phyloP scores from a whole-genome alignment of 2,329 filamentous ascomycete genomes.

The Beauveria australis region DNA sequence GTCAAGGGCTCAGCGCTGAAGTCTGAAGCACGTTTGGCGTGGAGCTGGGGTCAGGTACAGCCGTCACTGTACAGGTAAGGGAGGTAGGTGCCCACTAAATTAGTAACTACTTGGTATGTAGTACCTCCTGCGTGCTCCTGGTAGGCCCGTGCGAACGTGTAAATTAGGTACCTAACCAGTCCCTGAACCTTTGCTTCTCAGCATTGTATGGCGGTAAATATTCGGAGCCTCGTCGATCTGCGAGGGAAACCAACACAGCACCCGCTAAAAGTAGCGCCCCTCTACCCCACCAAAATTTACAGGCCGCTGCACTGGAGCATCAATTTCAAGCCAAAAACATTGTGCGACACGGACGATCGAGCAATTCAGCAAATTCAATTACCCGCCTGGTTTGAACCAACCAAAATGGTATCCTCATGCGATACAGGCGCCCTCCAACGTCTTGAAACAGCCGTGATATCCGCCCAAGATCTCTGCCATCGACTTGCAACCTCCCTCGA shows the following conservation, averaged over 20 bases:
- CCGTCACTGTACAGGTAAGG: no score
- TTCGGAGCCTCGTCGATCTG: background rate
- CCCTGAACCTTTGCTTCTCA: background rate
- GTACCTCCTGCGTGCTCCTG: no score
- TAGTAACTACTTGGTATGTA: no score
- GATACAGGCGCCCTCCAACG: slow-evolving; percentile 24
- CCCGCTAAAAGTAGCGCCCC: slow-evolving; percentile 16
- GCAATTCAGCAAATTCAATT: background rate
- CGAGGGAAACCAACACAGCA: background rate
- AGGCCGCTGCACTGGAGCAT: background rate
- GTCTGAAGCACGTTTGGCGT: background rate
- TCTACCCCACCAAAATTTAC: slow-evolving; percentile 13
- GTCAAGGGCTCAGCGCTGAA: slow-evolving; percentile 1
- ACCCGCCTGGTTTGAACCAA: background rate
- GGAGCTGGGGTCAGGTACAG: background rate
- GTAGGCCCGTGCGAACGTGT: no score
- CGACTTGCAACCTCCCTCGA: slow-evolving; percentile 35
- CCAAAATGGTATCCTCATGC: slow-evolving; percentile 18
- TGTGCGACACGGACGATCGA: background rate
- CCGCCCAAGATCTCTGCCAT: slow-evolving; percentile 29
- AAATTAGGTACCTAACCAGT: no score
- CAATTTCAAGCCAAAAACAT: background rate
- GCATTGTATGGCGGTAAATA: background rate
- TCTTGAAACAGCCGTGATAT: slow-evolving; percentile 31
- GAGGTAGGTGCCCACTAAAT: no score